Base-by-base conservation (phyloP, 2,329 filamentous ascomycete genomes). In the Neoscytalidium dimidiatum region DNA sequence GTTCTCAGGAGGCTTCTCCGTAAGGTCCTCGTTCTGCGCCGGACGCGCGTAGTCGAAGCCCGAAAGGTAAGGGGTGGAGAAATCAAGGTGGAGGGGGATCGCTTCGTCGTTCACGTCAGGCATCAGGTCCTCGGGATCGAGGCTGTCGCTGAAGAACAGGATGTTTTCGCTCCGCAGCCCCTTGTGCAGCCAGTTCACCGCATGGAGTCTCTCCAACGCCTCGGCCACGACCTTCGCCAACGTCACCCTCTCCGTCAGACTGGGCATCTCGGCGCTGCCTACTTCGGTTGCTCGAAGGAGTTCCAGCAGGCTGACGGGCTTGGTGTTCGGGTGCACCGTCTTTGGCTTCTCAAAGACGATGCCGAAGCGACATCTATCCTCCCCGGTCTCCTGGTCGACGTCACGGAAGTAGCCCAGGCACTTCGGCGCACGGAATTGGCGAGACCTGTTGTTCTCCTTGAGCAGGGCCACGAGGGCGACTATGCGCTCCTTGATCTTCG, bases 141-240 rank as follows among this genome's bases (percentile, higher is more conserved):
- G 26, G 21, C 23, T 67, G 62, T 66, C 72, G 33, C 74, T 74
- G 70, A 85, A 85, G 71, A 86, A 85, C 11, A 87, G 71, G 31
- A 87, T 78, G 69, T 85, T 86, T 63, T 83, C 76, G 65, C 80
- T 82, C 13, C 84, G 81, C 4, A 87, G 76, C n/a, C 83, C 84
- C 68, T 87, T 87, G 75, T 86, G 85, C 5, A 87, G 77, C 84
- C 84, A 86, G 66, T 85, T 81, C 1, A 85, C 83, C 2, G 82
- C 79, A 69, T 86, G 84, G 0, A 86, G 77, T 64, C 85, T 84
- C 52, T 86, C 74, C 3, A 88, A 71, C 19, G 82, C 86, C 69
- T 84, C 82, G 64, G 82, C 78, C 31, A 87, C 76, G 28, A 81
- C 80, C 52, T 81, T 79, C 49, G 85, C 85, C 19, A 88, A 79